These are phyloP conservation scores for Fusarium humuli DNA, from an alignment of 2,329 filamentous ascomycete genomes.

Conservation along the genomic window DNA sequence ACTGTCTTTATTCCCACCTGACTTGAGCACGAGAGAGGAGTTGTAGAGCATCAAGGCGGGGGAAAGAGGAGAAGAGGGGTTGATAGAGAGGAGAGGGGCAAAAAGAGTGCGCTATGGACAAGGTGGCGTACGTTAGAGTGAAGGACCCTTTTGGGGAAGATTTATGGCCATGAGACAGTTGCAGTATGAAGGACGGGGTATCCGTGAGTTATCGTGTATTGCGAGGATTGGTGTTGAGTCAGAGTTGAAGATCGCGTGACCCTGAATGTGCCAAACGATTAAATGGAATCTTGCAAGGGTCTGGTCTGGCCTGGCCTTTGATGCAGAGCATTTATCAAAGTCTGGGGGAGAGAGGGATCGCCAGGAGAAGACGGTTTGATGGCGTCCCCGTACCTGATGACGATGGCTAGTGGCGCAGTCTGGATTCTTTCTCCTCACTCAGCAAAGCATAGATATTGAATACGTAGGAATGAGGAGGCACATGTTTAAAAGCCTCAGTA, in stretches of 20 bases:
- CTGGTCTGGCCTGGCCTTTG: neutral
- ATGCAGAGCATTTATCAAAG: neutral
- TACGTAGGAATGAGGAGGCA: slow-evolving; percentile 8
- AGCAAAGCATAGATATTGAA: neutral
- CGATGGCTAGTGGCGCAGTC: slow-evolving; percentile 29
- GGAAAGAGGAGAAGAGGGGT: slow-evolving; percentile 25
- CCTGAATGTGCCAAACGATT: neutral
- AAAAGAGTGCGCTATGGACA: slow-evolving; percentile 14
- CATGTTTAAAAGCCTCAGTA: neutral
- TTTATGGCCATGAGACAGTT: neutral
- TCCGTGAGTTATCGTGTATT: neutral
- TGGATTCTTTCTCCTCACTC: slow-evolving; percentile 11
- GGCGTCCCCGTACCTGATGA: slow-evolving; percentile 31
- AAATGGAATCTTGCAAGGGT: slow-evolving; percentile 4
- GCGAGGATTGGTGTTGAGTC: neutral
- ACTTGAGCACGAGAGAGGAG: slow-evolving; percentile 21
- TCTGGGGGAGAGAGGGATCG: slow-evolving; percentile 10
- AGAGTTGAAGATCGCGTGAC: slow-evolving; percentile 10
- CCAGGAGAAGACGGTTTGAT: slow-evolving; percentile 24
- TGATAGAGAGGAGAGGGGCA: slow-evolving; percentile 2
- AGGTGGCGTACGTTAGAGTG: slow-evolving; percentile 19
- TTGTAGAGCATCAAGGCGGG: slow-evolving; percentile 28
- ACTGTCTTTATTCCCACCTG: slow-evolving; percentile 11
- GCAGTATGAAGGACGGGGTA: neutral
- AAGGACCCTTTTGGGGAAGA: slow-evolving; percentile 3